Evolutionary conservation across 2,329 filamentous ascomycete species (phyloP).

Genomic region (Aspergillus luchuensis): DNA sequence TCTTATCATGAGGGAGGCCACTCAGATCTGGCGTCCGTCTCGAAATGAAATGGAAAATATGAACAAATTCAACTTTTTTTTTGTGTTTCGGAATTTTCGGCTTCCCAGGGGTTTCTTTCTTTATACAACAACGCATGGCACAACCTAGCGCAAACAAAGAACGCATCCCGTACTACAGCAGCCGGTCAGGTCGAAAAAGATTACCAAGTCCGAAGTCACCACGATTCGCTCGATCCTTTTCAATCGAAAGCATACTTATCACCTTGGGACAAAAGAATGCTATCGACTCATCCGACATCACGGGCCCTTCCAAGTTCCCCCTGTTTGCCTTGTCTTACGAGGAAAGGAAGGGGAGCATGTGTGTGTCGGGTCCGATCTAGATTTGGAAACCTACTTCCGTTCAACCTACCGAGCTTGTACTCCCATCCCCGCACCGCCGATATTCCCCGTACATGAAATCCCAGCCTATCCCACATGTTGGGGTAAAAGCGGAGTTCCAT

Average conservation of each 20-base stretch:
- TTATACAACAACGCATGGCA: not conserved
- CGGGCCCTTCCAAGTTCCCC: not conserved
- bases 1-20: constrained; percentile 39
- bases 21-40: constrained; percentile 39
- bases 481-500: constrained; percentile 7
- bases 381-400: not conserved
- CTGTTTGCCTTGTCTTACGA: not conserved
- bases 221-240: not conserved
- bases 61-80: constrained; percentile 36
- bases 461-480: constrained; percentile 4
- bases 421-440: not conserved
- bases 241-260: not conserved
- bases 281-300: not conserved
- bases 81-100: constrained; percentile 6
- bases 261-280: not conserved
- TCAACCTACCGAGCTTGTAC: not conserved
- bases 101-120: not conserved
- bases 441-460: not conserved
- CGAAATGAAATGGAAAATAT: constrained; percentile 46
- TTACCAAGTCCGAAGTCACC: not conserved
- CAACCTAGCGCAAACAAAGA: not conserved
- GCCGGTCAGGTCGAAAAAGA: not conserved
- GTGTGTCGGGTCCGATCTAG: not conserved
- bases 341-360: not conserved
- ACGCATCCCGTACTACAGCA: not conserved